Percentiles rank a stretch among this genome's conserved stretches.
phyloP scores from a whole-genome alignment of 257 asterid species.

The Solanum habrochaites region DNA sequence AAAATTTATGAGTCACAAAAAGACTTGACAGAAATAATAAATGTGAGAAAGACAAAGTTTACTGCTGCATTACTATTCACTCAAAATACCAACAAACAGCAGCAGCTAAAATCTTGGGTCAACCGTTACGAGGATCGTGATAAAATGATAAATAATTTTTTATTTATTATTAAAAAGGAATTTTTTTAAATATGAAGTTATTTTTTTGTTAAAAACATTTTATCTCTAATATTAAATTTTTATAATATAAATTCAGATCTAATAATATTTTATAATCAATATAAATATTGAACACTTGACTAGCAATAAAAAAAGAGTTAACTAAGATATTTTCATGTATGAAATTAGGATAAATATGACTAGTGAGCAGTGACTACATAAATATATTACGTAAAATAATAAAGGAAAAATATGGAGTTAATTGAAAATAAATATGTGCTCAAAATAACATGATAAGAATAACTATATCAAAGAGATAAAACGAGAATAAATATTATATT shows the following conservation, averaged over 20 bases:
- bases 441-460: no score
- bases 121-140: accelerated
- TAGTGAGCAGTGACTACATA: neutral
- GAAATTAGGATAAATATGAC: neutral
- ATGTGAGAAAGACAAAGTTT: neutral
- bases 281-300: no score
- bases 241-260: no score
- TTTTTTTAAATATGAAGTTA: neutral
- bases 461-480: no score
- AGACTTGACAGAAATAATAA: neutral
- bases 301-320: accelerated
- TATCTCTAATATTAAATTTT: accelerated
- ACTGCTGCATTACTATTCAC: neutral
- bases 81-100: neutral
- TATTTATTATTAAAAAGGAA: accelerated
- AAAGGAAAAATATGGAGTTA: neutral
- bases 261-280: neutral
- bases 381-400: neutral
- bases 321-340: no score
- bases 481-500: neutral
- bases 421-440: no score
- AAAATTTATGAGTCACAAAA: neutral
- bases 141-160: neutral
- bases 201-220: accelerated
- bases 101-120: neutral